A percentile compares a stretch with the other conserved stretches of the same genome.
Conservation (phyloP, 1,284 basidiomycete species). For the Hemileia vastatrix region DNA sequence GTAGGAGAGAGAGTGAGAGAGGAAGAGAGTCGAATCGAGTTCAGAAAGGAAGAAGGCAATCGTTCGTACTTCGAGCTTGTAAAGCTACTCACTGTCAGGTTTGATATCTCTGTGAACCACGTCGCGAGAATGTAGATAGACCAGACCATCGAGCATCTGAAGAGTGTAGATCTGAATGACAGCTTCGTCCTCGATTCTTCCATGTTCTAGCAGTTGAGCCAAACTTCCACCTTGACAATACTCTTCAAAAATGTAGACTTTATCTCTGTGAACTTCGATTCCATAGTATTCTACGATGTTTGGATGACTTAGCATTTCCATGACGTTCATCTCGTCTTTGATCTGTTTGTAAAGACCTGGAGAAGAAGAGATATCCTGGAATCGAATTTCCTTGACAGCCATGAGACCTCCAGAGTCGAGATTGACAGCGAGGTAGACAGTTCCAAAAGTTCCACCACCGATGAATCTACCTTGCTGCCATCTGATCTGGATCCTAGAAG, state of each 20-base stretch:
- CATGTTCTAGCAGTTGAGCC: constrained; percentile 78
- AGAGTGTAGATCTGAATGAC: constrained; percentile 92
- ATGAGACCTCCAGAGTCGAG: constrained; percentile 92
- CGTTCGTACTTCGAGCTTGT: constrained; percentile 7
- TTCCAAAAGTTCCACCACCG: constrained; percentile 91
- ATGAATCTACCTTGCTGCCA: constrained; percentile 99
- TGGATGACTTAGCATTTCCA: constrained; percentile 96
- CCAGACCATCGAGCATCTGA: constrained; percentile 90
- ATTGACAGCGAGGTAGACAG: constrained; percentile 93
- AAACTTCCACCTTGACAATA: constrained; percentile 94
- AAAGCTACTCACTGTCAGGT: constrained; percentile 70
- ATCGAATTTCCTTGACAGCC: constrained; percentile 99
- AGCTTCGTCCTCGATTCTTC: constrained; percentile 90
- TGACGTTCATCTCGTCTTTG: constrained; percentile 90
- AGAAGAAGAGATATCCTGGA: constrained; percentile 70
- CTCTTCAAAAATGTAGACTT: constrained; percentile 98
- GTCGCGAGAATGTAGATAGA: constrained; percentile 81
- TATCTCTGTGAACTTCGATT: constrained; percentile 95
- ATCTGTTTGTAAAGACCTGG: constrained; percentile 66
- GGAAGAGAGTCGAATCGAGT: no score
- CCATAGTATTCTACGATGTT: constrained; percentile 99
- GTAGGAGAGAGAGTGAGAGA: constrained; percentile 11
- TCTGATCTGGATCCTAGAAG: constrained; percentile 86
- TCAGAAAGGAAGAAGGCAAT: background rate
- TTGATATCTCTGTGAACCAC: constrained; percentile 97